Base-by-base conservation (phyloP, 31 red algal genomes). In the Endocladia muricata region DNA sequence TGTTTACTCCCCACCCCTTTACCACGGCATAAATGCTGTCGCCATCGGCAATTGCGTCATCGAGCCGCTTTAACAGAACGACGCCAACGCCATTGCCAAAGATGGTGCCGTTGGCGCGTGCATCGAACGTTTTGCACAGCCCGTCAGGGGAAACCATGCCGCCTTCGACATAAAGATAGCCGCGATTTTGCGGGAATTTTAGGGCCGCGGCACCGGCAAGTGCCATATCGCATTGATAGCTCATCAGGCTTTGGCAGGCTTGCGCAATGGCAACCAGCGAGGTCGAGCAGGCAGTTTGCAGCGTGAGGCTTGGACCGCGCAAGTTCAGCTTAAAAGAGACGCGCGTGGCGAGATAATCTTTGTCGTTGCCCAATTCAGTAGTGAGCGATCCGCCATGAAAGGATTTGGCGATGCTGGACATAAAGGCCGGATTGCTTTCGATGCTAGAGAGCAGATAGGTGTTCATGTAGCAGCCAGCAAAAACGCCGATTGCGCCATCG, bases 21-120 rank as follows among this genome's bases (percentile, higher is more conserved):
- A 63, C 26, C 7, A 63, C 59, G 8, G 59, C 59, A 63, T 63
- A 30, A 26, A 63, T 63, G 30, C 30, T 63, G 30, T 63, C 59
- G 26, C 59, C 59, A 63, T 63, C 59, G 21, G 59, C 59, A 8
- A 63, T 63, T 30, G 59, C 59, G 17, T 63, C 30, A 26, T 8
- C 11, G 17, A 63, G 21, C 21, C 7, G 11, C 26, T 63, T 63
- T 15, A 63, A 8, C 15, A 63, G 8, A 9, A 63, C 30, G 7
- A 63, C 11, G 7, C 21, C 59, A 11, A 63, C 26, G 8, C 59
- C 59, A 8, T 63, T 9, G 7, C 59, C 59, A 15, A 13, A 26
- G 8, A 63, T 26, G 8, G 8, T 15, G 11, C 59, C 59, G 26
- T 63, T 63, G 11, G 59, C 59, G 21, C 30, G 8, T 26, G 7